Base-by-base conservation (phyloP, 1,284 basidiomycete genomes). In the Testicularia cyperi region DNA sequence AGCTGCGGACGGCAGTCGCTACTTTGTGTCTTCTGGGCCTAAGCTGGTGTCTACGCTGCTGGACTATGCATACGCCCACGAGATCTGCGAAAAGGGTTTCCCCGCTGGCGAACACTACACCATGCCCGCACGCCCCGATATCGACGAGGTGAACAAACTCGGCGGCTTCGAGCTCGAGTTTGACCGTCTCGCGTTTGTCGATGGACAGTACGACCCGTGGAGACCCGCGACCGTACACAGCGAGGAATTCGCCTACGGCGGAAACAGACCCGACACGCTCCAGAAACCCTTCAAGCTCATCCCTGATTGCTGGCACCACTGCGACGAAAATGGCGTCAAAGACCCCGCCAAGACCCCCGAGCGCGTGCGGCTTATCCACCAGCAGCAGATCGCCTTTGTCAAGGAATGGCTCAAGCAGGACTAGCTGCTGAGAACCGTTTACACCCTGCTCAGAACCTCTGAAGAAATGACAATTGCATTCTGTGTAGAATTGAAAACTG, bases 171-270 rank as follows among this genome's bases (percentile, higher is more conserved):
- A 85, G 68, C 91, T 87, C 10, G 83, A 83, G 21, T 83, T 83
- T 14, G 86, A 90, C 74, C 80, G 87, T 33, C 78, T 95, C 38
- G 92, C 91, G 0, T 85, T 94, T 66, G 87, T 95, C 56, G 88
- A 90, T 65, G 88, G 88, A 13, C 86, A 88, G 81, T 82, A 86
- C 33, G 68, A 94, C 77, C 91, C 92, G 4, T 95, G 91, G 91
- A 82, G 87, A 52, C 88, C 88, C 0, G 86, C 85, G 53, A 83
- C 92, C 1, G 89, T 90, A 0, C 89, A 92, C 72, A 88, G 86
- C 56, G 83, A 86, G 38, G 70, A 77, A 43, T 77, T 58, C 6
- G 68, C 68, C 2, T 83, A 88, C 39, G 90, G 90, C 0, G 78
- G 80, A 6, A 79, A 82, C 32, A 81, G 92, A 24, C 74, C 81